Conservation (phyloP, 495 filamentous ascomycete genomes). For the Aspergillus diversus region DNA sequence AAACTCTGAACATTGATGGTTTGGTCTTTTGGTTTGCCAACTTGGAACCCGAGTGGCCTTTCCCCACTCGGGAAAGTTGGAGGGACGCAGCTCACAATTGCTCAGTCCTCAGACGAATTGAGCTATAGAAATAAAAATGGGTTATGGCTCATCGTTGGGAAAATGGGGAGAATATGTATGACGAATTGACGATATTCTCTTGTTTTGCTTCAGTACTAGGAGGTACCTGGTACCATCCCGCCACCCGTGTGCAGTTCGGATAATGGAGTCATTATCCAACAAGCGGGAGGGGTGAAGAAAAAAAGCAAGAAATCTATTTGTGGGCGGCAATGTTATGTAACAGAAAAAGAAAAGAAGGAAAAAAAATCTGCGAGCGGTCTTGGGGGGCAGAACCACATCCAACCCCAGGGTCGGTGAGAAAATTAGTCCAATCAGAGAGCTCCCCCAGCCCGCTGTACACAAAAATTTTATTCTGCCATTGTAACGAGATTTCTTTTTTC, state of each 20-base stretch:
- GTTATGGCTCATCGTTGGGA: too few relatives aligned
- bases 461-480: conserved; percentile 34
- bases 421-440: conserved; percentile 33
- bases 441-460: conserved; percentile 28
- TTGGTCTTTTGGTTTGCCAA: neutral
- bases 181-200: too few relatives aligned
- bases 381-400: conserved; percentile 22
- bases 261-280: neutral
- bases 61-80: neutral
- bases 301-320: conserved; percentile 7
- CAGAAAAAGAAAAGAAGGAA: conserved; percentile 1
- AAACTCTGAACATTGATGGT: neutral
- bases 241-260: neutral
- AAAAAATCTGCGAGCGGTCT: conserved; percentile 23
- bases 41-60: neutral
- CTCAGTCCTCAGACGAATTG: too few relatives aligned
- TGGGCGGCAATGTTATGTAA: conserved; percentile 13
- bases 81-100: neutral
- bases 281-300: conserved; percentile 5
- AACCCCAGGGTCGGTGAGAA: conserved; percentile 32
- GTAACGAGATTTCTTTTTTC: conserved; percentile 20
- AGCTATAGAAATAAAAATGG: too few relatives aligned
- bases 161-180: too few relatives aligned
- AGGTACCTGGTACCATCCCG: too few relatives aligned
- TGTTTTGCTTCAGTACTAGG: too few relatives aligned